These are phyloP conservation scores for Solanum medicagineum DNA, from an alignment of 257 asterid species.

Conservation along the genomic window DNA sequence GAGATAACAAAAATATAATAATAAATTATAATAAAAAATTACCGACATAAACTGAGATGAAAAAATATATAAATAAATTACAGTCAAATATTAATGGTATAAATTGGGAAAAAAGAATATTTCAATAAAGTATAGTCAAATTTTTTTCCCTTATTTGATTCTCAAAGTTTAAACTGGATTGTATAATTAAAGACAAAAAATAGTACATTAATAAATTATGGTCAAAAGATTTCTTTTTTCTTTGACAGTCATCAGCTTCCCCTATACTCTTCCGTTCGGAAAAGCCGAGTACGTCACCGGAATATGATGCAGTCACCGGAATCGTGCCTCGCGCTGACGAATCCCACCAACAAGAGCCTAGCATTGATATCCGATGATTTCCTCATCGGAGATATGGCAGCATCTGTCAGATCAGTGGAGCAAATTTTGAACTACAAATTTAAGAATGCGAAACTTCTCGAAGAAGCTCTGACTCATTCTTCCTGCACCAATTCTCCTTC, in stretches of 20 bases:
- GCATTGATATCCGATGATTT: background rate
- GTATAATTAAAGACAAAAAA: too few relatives aligned
- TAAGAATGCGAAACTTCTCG: conserved; percentile 34
- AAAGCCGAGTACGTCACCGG: background rate
- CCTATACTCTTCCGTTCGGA: too few relatives aligned
- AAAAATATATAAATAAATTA: too few relatives aligned
- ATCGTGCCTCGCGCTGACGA: background rate
- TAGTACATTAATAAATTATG: too few relatives aligned
- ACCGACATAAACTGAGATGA: too few relatives aligned
- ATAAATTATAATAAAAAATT: too few relatives aligned
- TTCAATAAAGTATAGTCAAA: too few relatives aligned
- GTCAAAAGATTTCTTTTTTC: too few relatives aligned
- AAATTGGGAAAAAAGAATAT: too few relatives aligned
- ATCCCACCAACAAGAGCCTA: background rate
- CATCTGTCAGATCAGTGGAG: conserved; percentile 43
- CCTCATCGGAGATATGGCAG: conserved; percentile 16
- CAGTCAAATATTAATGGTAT: background rate
- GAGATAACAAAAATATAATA: too few relatives aligned
- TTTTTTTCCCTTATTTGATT: too few relatives aligned
- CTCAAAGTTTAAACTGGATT: too few relatives aligned
- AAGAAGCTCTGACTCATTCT: conserved; percentile 70
- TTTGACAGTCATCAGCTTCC: background rate
- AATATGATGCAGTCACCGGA: background rate
- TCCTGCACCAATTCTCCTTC: conserved; percentile 47
- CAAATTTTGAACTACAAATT: conserved; percentile 32